These are phyloP conservation scores for Apocynum venetum DNA, from an alignment of 257 asterid genomes.

Conservation along the genomic window DNA sequence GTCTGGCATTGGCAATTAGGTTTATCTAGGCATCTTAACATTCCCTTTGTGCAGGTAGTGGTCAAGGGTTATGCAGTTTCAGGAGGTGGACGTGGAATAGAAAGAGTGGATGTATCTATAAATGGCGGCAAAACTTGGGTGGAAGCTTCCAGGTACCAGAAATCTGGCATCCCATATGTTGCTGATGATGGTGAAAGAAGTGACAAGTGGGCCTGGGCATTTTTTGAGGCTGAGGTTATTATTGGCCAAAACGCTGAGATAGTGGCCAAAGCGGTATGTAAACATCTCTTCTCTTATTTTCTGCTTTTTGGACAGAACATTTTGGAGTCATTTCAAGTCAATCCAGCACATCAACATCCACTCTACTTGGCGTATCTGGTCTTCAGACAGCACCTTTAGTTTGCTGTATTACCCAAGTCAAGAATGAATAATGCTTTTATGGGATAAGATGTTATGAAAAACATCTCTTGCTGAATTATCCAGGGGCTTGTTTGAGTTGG, in stretches of 20 bases:
- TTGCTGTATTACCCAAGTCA: background rate
- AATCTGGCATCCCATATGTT: conserved; percentile 53
- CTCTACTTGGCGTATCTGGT: background rate
- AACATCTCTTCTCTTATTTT: conserved; percentile 8
- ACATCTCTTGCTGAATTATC: background rate
- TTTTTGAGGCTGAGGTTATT: conserved; percentile 79
- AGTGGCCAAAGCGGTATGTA: conserved; percentile 89
- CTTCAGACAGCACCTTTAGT: background rate
- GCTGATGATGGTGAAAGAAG: conserved; percentile 50
- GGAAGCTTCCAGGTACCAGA: conserved; percentile 83
- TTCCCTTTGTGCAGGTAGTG: conserved; percentile 43
- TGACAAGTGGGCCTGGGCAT: conserved; percentile 98
- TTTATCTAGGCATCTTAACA: background rate
- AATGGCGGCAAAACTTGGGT: conserved; percentile 92
- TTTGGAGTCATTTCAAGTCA: background rate
- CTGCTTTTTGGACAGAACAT: background rate
- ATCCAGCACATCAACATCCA: background rate
- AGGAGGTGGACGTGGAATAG: conserved; percentile 98
- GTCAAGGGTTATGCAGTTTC: conserved; percentile 91
- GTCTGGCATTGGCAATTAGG: background rate
- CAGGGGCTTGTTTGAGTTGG: background rate
- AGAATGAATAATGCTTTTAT: background rate
- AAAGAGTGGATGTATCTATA: conserved; percentile 80
- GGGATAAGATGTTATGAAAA: background rate
- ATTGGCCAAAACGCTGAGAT: conserved; percentile 57